Base-by-base conservation (phyloP, 2,329 filamentous ascomycete species). In the Diaporthe nobilis region DNA sequence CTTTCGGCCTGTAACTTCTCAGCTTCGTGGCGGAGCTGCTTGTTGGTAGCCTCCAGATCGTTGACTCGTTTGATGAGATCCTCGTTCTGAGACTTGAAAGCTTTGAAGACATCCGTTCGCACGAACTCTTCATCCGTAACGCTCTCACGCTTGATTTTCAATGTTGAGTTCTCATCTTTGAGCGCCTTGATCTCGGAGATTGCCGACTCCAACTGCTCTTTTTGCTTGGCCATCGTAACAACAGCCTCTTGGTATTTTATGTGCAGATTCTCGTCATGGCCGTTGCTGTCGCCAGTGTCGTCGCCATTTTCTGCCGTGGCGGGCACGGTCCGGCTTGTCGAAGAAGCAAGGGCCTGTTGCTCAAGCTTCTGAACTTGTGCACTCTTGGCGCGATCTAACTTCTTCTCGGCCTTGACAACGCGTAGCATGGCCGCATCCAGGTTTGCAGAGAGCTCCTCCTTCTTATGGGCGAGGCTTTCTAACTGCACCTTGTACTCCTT, bases 321-420 rank as follows among this genome's bases (percentile, higher is more conserved):
- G 7, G 88, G 86, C 31, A 81, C 84, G 81, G 88, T 82, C 7
- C 84, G 82, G 81, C 86, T 87, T 9, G 89, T 86, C 20, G 90
- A 91, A 75, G 93, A 93, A 75, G 94, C 90, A 71, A 96, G 90
- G 44, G 96, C 95, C 85, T 98, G 95, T 80, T 95, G 94, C 83
- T 98, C 97, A 76, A 99, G 85, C 83, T 98, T 98, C 77, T 96
- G 94, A 1, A 98, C 95, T 75, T 98, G 95, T 22, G 92, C 87
- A 82, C 97, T 99, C 84, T 95, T 96, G 34, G 94, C 91, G 58
- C 97, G 92, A 83, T 99, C 97, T 71, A 98, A 88, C 83, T 95
- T 97, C 87, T 98, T 97, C 83, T 99, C 97, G 0, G 97, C 97
- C 79, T 97, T 94, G 87, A 98, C 95, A 81, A 98, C 98, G 78